phyloP scores from a whole-genome alignment of 2,329 filamentous ascomycete species.

The Rhynchosporium graminicola region DNA sequence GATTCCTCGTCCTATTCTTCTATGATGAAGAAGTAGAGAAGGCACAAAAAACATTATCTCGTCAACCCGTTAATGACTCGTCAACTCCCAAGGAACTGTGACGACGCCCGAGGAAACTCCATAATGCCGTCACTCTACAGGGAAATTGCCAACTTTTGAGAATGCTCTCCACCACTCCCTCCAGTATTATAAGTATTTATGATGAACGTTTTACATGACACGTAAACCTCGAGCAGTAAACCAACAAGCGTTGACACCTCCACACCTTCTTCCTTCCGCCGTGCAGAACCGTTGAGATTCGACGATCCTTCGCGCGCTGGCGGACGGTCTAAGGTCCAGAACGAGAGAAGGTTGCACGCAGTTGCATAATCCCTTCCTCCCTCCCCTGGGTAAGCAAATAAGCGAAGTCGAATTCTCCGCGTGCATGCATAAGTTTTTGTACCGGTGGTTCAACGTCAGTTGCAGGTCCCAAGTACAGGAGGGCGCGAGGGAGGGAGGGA shows the following conservation, averaged over 20 bases:
- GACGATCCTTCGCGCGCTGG: neutral
- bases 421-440: constrained; percentile 1
- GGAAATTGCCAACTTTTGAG: neutral
- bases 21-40: too few relatives aligned
- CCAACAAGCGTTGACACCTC: neutral
- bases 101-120: neutral
- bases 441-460: neutral
- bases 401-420: constrained; percentile 2
- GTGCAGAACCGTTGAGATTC: neutral
- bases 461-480: neutral
- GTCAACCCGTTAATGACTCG: too few relatives aligned
- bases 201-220: neutral
- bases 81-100: too few relatives aligned
- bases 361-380: neutral
- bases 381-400: too few relatives aligned
- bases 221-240: neutral
- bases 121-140: neutral
- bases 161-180: neutral
- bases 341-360: neutral
- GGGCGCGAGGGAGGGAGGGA: neutral
- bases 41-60: too few relatives aligned
- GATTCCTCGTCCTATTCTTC: too few relatives aligned
- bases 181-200: too few relatives aligned
- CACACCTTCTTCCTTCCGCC: neutral
- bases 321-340: neutral